Evolutionary conservation across 2,329 filamentous ascomycete genomes (phyloP).

Genomic region (Cyphellophora attinorum): DNA sequence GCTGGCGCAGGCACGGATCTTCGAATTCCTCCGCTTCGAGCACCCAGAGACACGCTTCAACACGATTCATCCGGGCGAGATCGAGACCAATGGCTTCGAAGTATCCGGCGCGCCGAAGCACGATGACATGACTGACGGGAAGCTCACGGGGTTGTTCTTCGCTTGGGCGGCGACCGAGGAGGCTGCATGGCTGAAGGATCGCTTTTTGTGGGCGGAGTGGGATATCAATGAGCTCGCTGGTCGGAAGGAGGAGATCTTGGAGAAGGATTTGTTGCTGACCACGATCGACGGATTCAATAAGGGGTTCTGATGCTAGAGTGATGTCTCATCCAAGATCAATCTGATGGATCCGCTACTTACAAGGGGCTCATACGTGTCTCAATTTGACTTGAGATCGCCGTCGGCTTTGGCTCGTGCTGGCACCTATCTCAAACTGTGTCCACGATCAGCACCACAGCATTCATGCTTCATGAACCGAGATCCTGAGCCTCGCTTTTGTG

Average conservation of each 20-base stretch:
- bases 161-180: constrained; percentile 8
- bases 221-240: constrained; percentile 6
- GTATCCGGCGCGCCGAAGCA: neutral
- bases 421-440: too few relatives aligned
- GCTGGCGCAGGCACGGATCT: constrained; percentile 28
- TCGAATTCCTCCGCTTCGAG: constrained; percentile 31
- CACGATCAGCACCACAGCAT: too few relatives aligned
- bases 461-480: neutral
- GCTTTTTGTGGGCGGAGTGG: constrained; percentile 9
- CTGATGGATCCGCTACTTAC: too few relatives aligned
- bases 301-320: constrained; percentile 1
- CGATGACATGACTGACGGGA: neutral
- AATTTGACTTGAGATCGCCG: too few relatives aligned
- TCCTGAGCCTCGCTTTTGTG: neutral
- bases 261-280: constrained; percentile 2
- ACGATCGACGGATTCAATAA: constrained; percentile 1
- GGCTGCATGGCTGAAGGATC: constrained; percentile 6
- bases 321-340: too few relatives aligned
- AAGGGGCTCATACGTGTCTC: too few relatives aligned
- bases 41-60: constrained; percentile 28
- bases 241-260: constrained; percentile 1
- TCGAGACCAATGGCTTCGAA: constrained; percentile 3
- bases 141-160: constrained; percentile 3
- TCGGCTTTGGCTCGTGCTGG: too few relatives aligned
- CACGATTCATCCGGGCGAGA: constrained; percentile 33